phyloP scores from a whole-genome alignment of 202 grass and related monocot species.

The Digitaria exilis region DNA sequence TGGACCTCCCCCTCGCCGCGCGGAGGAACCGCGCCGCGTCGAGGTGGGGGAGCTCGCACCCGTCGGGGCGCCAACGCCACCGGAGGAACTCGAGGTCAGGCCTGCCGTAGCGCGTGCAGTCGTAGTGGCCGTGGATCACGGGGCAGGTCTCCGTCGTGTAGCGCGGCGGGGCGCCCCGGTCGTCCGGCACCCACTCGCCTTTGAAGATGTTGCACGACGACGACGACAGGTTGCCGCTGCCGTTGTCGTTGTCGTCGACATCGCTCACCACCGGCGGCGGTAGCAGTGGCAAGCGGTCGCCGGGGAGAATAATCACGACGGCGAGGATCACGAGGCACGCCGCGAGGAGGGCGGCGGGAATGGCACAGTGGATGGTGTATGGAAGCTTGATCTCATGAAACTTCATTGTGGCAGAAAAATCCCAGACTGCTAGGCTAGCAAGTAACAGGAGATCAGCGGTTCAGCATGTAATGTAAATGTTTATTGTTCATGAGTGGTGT shows the following conservation, averaged over 20 bases:
- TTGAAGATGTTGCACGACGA: constrained; percentile 53
- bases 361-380: neutral
- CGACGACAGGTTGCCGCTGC: neutral
- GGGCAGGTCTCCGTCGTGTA: constrained; percentile 48
- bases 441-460: neutral
- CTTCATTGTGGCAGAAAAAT: neutral
- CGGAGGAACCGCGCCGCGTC: constrained; percentile 42
- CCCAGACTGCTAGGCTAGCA: too few relatives aligned
- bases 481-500: neutral
- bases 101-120: constrained; percentile 45
- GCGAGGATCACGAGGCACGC: constrained; percentile 36
- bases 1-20: constrained; percentile 14
- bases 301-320: neutral
- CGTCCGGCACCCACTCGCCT: constrained; percentile 50
- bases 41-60: constrained; percentile 43
- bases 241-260: neutral
- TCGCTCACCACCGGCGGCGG: neutral
- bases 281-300: neutral
- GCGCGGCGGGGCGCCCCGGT: too few relatives aligned
- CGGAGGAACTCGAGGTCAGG: constrained; percentile 42
- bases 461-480: neutral
- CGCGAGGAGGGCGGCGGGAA: constrained; percentile 12
- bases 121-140: constrained; percentile 59
- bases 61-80: constrained; percentile 53
- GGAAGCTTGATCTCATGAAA: constrained; percentile 28